Evolutionary conservation across 306 rosid species (phyloP).

Genomic region (Cucumis melo): DNA sequence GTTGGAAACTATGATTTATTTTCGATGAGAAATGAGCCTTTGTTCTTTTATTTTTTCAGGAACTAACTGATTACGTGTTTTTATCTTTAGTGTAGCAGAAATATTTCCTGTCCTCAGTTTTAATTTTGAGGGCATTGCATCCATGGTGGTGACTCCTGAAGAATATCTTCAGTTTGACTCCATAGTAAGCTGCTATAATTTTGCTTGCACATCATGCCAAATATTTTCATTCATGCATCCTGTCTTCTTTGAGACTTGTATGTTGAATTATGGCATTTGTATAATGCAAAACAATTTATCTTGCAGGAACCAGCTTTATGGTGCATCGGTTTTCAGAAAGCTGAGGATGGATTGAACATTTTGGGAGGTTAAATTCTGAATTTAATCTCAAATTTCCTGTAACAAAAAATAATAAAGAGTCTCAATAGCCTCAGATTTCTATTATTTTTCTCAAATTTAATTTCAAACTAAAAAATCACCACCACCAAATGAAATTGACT

Average conservation of each 20-base stretch:
- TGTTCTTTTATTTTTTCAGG: slow-evolving; percentile 2
- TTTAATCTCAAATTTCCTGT: background rate
- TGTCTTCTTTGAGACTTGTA: background rate
- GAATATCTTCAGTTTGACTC: slow-evolving; percentile 58
- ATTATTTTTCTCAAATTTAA: background rate
- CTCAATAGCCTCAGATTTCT: background rate
- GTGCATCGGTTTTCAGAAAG: slow-evolving; percentile 83
- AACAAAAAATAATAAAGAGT: too few species aligned
- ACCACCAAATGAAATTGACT: too few species aligned
- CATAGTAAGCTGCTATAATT: slow-evolving; percentile 28
- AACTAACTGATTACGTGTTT: slow-evolving; percentile 19
- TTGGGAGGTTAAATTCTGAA: slow-evolving; percentile 63
- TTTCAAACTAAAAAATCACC: too few species aligned
- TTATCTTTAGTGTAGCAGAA: slow-evolving; percentile 39
- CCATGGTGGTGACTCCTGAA: slow-evolving; percentile 77
- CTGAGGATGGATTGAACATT: slow-evolving; percentile 56
- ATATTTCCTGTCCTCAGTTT: slow-evolving; percentile 65
- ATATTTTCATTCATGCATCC: background rate
- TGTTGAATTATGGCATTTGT: background rate
- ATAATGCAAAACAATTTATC: background rate
- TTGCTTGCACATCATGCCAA: background rate
- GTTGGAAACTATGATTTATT: background rate
- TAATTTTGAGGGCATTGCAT: slow-evolving; percentile 70
- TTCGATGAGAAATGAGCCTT: background rate
- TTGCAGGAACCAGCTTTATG: slow-evolving; percentile 53